Evolutionary conservation across 495 filamentous ascomycete genomes (phyloP), one percentile per base, ranked within the genome.

Genomic region (Mycothermus thermophilus): DNA sequence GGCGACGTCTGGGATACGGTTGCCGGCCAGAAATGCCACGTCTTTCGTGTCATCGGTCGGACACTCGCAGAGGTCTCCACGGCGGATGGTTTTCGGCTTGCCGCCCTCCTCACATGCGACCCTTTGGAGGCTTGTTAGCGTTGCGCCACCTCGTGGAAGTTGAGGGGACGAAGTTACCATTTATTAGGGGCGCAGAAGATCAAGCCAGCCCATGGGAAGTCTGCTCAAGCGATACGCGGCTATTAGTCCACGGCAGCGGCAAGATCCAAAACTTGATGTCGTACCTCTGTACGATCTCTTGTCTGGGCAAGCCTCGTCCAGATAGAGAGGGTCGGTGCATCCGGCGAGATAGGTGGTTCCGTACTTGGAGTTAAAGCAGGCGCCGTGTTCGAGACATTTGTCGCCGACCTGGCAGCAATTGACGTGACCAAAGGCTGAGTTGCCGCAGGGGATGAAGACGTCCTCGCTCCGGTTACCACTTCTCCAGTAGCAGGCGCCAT

Each of bases 351-450:
- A 60, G 2, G 54, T 60, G 5, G 47, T 42, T 9, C 34, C 42
- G 32, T 37, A 31, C 3, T 23, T 11, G 9, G 27, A 32, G 37
- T 53, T 42, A 33, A 35, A 60, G 36, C 50, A 58, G 4, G 45
- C 51, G 9, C 43, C 48, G 30, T 38, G 13, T 5, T 40, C 49
- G 8, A 57, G 37, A 34, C 54, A 63, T 9, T 37, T 40, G 22
- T 60, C 55, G 9, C 53, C 56, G 15, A 42, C 44, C 6, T 46
- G 51, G 27, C 62, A 62, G 37, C 63, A 62, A n/a, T 42, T 44
- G 5, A 46, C 32, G 10, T 40, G 18, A 1, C 60, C 60, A 17
- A 40, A 15, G 3, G 37, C 58, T 14, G 25, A 45, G 27, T 63
- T 62, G 10, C 60, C 60, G 26, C 57, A 62, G 25, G 58, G 53